Percentiles rank a stretch among this genome's conserved stretches.
Evolutionary conservation across 805 yeast genomes (phyloP).

Genomic region (Pichia membranifaciens): DNA sequence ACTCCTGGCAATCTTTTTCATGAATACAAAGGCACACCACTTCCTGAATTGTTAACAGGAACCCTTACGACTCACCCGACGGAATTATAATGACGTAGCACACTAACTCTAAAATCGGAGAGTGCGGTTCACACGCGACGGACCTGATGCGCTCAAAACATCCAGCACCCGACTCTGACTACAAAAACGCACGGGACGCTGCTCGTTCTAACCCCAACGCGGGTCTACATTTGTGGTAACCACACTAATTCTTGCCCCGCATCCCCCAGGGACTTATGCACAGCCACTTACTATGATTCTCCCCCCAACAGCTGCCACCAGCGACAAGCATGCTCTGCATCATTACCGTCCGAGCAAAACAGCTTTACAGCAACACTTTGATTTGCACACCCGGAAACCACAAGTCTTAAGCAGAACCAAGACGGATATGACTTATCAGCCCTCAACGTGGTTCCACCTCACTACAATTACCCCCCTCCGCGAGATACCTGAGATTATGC

Average conservation of each 20-base stretch:
- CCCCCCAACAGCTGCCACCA: not conserved
- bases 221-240: not conserved
- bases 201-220: not conserved
- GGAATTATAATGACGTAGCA: not conserved
- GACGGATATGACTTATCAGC: slow-evolving; percentile 1
- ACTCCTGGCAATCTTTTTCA: not conserved
- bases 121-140: slow-evolving; percentile 4
- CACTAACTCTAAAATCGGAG: slow-evolving; percentile 1
- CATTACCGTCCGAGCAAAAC: no score
- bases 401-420: not conserved
- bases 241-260: not conserved
- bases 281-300: not conserved
- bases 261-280: slow-evolving; percentile 1
- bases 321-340: slow-evolving; percentile 1
- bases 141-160: slow-evolving; percentile 1
- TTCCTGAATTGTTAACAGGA: not conserved
- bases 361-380: slow-evolving; percentile 5
- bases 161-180: slow-evolving; percentile 1
- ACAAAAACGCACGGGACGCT: not conserved
- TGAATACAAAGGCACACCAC: not conserved
- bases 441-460: not conserved
- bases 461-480: slow-evolving; percentile 1
- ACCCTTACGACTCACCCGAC: not conserved
- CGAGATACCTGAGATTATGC: not conserved
- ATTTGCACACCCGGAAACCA: not conserved